Conservation (phyloP, 305 asterid species). For the Fraxinus dipetala region DNA sequence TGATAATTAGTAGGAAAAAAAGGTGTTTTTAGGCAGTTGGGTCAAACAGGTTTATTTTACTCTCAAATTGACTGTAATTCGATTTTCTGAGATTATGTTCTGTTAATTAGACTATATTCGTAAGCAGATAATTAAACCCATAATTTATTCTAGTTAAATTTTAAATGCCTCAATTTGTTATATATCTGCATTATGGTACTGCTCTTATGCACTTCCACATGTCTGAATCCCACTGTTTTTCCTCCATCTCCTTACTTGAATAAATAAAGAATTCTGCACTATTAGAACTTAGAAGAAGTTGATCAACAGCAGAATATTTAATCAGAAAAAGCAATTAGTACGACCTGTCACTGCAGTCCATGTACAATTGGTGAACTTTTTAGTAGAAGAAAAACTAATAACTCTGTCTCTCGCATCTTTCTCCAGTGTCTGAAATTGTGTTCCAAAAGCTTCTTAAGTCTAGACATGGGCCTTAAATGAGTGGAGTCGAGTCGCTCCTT, state of each 20-base stretch:
- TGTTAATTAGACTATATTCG: conserved; percentile 24
- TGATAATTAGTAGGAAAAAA: neutral
- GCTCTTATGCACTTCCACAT: neutral
- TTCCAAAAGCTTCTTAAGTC: neutral
- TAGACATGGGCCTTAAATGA: no score
- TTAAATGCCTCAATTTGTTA: neutral
- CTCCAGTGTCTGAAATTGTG: conserved; percentile 2
- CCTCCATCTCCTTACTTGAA: conserved; percentile 2
- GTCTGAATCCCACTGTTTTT: conserved; percentile 21
- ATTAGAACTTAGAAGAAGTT: no score
- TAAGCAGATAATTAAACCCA: conserved; percentile 6
- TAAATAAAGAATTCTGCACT: conserved; percentile 17
- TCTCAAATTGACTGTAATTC: conserved; percentile 26
- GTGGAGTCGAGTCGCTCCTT: no score
- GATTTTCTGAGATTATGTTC: conserved; percentile 23
- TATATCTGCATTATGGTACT: conserved; percentile 11
- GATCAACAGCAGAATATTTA: conserved; percentile 8
- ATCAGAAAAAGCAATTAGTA: neutral
- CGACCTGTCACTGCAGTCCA: conserved; percentile 33
- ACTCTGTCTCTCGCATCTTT: no score
- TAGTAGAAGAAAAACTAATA: neutral
- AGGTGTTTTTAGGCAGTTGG: conserved; percentile 1
- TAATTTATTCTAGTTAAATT: neutral
- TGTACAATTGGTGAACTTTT: conserved; percentile 30
- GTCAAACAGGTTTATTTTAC: conserved; percentile 10